phyloP scores from a whole-genome alignment of 1,139 yeast genomes.

The Candida sp. region DNA sequence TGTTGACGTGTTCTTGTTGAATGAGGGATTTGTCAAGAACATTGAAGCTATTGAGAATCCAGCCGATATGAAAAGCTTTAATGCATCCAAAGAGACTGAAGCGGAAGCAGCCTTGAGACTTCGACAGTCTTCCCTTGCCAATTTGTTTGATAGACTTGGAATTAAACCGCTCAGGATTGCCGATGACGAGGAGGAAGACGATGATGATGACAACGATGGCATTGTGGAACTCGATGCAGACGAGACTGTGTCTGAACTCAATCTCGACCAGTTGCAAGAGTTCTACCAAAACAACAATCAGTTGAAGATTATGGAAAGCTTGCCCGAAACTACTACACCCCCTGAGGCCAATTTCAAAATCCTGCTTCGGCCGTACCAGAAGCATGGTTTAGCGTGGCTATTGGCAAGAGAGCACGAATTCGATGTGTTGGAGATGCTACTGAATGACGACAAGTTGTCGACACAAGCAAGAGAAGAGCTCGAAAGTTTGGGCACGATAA shows the following conservation, averaged over 20 bases:
- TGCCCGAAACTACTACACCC: conserved; percentile 69
- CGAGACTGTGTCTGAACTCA: conserved; percentile 54
- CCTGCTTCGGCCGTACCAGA: conserved; percentile 71
- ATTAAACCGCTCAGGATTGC: conserved; percentile 20
- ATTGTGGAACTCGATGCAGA: conserved; percentile 10
- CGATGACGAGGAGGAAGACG: conserved; percentile 16
- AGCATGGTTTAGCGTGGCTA: conserved; percentile 87
- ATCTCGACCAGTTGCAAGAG: conserved; percentile 74
- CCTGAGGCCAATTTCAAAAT: conserved; percentile 57
- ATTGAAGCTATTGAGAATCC: conserved; percentile 15
- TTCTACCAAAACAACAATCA: conserved; percentile 73
- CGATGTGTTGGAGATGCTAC: conserved; percentile 36
- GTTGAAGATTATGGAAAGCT: conserved; percentile 47
- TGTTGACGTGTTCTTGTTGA: conserved; percentile 62
- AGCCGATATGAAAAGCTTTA: conserved; percentile 16
- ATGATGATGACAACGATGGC: too few species aligned
- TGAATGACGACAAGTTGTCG: conserved; percentile 27
- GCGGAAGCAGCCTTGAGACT: conserved; percentile 57
- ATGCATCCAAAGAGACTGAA: conserved; percentile 51
- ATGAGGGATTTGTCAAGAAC: conserved; percentile 47
- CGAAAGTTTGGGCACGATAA: conserved; percentile 53
- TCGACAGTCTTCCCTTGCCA: conserved; percentile 60
- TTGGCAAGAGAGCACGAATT: conserved; percentile 64
- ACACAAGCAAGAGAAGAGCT: conserved; percentile 32
- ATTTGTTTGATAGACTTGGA: conserved; percentile 55